Evolutionary conservation across 2,329 filamentous ascomycete species (phyloP), one percentile per base, ranked within the genome.

Genomic region (Paecilomyces fulvus): DNA sequence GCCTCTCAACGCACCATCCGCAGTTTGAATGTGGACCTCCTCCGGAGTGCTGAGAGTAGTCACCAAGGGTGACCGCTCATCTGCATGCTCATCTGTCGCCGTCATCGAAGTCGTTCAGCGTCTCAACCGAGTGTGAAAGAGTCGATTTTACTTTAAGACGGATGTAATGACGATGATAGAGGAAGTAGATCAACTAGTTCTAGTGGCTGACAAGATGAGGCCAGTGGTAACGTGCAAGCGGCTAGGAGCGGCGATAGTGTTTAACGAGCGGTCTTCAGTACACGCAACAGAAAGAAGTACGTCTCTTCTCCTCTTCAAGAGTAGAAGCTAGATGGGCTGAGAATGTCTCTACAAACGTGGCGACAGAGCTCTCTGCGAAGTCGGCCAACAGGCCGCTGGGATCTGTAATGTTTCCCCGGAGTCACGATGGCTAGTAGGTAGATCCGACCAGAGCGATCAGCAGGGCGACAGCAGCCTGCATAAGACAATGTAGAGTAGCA

Each of bases 31-130:
- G 17, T 59, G 55, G 52, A 61, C 58, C 52, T 61, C 59, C 10
- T 55, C 60, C 21, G 48, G 21, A 3, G 20, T 49, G 20, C n/a
- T 55, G 55, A 49, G 57, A 3, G 61, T 57, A 59, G 63, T 60
- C 62, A 72, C 68, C 6, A 71, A 62, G 46, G 68, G 69, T 51
- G 68, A 67, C 3, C 54, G 59, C 59, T 71, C 69, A 54, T 68
- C 59, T 30, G 53, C 52, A 49, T 53, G 58, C 28, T 60, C 56
- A 61, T 63, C 54, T 30, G 59, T 58, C 49, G 51, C 57, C 55
- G 60, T 57, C 61, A 59, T 64, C 43, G 54, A 46, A 54, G 46
- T 28, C 21, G 48, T 50, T 43, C 37, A 9, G 17, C 14, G 37
- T 43, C 37, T 43, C 37, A 43, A 43, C 14, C 14, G n/a, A 17